Base-by-base conservation (phyloP, 1,139 yeast genomes). In the Debaryomycetaceae sp. region DNA sequence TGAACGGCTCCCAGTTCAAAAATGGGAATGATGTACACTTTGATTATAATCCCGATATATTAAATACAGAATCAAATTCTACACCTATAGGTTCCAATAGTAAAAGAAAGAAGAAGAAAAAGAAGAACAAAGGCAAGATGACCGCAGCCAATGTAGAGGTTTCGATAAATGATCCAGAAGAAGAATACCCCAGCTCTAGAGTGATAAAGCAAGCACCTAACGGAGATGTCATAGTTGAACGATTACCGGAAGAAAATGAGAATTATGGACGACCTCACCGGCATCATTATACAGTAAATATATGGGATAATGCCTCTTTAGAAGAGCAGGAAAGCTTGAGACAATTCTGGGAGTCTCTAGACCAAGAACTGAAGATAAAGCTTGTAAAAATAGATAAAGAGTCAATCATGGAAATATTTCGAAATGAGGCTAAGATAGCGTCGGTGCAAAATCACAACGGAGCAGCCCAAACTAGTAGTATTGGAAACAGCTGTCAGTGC, bases 151-250 rank as follows among this genome's bases (percentile, higher is more conserved):
- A 52, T 22, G 45, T 66, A 8, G 66, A 67, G 44, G 83, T 80
- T 9, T 74, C 78, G 40, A 55, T 81, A 41, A 78, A 76, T 59
- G 72, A 81, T 49, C 81, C 84, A 4, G 75, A 77, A 13, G 77
- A 75, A 13, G 88, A 83, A 13, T 86, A 86, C 58, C 95, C 95
- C 1, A 74, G 80, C 5, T 83, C 89, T 2, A 62, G 95, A 47
- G 83, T 86, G 2, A 82, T 86, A 51, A 84, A 83, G 56, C 85
- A 83, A 58, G 85, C 81, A 1, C 76, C 86, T 4, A 83, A 84
- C 58, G 95, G 93, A 3, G 87, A 84, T 55, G 87, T 86, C 24
- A 75, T 85, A 49, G 87, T 87, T 45, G 77, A 80, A 51, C 69
- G 80, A 49, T 56, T 80, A 51, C 72, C 72, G 41, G 69, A 62